These are phyloP conservation scores for Ceratobasidium sp. DNA, from an alignment of 1,284 basidiomycete genomes.

Conservation along the genomic window DNA sequence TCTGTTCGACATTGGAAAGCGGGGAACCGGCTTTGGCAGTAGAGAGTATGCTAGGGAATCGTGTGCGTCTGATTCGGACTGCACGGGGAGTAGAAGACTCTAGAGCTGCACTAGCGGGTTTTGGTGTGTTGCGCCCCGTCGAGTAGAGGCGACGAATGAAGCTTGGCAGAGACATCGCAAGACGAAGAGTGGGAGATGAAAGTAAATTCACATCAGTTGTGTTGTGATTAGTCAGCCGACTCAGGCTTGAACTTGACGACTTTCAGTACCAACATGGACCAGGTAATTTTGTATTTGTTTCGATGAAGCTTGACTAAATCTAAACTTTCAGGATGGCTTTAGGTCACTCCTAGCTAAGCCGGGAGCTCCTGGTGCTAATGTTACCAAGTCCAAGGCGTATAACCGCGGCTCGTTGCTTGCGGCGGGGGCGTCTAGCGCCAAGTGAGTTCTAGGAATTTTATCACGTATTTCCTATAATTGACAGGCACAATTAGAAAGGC, in stretches of 20 bases:
- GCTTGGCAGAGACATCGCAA: slow-evolving; percentile 10
- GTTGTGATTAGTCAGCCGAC: too few relatives aligned
- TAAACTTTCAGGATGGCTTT: slow-evolving; percentile 10
- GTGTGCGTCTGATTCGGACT: slow-evolving; percentile 72
- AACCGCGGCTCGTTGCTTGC: slow-evolving; percentile 40
- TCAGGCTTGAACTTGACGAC: neutral
- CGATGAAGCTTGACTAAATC: neutral
- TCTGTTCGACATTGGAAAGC: slow-evolving; percentile 69
- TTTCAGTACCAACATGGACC: slow-evolving; percentile 21
- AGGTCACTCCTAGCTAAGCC: slow-evolving; percentile 23
- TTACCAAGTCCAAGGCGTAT: slow-evolving; percentile 32
- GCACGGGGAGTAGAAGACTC: slow-evolving; percentile 75
- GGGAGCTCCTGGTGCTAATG: slow-evolving; percentile 8
- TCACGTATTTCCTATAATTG: neutral
- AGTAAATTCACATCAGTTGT: too few relatives aligned
- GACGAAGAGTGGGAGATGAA: neutral
- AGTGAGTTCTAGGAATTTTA: slow-evolving; percentile 4
- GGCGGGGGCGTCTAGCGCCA: neutral
- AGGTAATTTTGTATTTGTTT: neutral
- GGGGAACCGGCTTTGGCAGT: slow-evolving; percentile 62
- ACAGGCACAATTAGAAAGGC: neutral
- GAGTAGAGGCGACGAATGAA: slow-evolving; percentile 62
- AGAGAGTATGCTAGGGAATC: slow-evolving; percentile 56
- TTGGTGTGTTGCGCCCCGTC: slow-evolving; percentile 54
- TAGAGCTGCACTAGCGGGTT: slow-evolving; percentile 65